Percentiles rank a stretch among this genome's conserved stretches.
Conservation (phyloP, 768 basidiomycete genomes). For the Infundibulicybe gibba region DNA sequence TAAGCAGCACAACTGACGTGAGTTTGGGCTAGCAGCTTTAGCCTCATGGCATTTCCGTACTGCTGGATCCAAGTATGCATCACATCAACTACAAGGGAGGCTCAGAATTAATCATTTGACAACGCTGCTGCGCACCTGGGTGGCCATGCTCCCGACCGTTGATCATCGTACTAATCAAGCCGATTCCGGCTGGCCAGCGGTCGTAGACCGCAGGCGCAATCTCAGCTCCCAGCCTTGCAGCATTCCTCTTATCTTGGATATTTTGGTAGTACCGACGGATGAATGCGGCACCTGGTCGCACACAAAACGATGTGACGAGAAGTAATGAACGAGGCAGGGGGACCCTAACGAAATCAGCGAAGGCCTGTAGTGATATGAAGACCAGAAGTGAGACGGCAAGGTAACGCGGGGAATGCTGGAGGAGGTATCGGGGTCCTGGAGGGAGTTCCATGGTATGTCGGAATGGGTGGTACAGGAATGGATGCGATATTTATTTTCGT, state of each 20-base stretch:
- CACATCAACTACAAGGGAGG: constrained; percentile 19
- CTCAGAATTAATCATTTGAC: neutral
- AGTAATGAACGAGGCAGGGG: neutral
- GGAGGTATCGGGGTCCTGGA: neutral
- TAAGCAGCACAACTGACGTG: constrained; percentile 20
- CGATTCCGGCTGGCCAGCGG: neutral
- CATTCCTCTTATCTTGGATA: neutral
- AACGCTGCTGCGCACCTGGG: neutral
- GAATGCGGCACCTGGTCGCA: neutral
- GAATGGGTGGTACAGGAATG: too few species aligned
- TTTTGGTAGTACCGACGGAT: neutral
- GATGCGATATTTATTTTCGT: too few species aligned
- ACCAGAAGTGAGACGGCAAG: neutral
- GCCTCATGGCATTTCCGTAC: constrained; percentile 27
- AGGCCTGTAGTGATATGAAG: neutral
- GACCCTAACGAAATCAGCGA: neutral
- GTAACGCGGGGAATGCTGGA: neutral
- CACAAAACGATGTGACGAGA: neutral
- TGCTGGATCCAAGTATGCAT: constrained; percentile 15
- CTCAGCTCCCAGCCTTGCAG: neutral
- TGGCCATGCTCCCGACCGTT: neutral
- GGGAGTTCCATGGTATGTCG: neutral
- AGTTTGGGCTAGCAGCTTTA: constrained; percentile 32
- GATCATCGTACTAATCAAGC: neutral
- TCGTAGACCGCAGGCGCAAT: neutral